Base-by-base conservation (phyloP, 140 eudicot species). In the Erigeron philadelphicus region DNA sequence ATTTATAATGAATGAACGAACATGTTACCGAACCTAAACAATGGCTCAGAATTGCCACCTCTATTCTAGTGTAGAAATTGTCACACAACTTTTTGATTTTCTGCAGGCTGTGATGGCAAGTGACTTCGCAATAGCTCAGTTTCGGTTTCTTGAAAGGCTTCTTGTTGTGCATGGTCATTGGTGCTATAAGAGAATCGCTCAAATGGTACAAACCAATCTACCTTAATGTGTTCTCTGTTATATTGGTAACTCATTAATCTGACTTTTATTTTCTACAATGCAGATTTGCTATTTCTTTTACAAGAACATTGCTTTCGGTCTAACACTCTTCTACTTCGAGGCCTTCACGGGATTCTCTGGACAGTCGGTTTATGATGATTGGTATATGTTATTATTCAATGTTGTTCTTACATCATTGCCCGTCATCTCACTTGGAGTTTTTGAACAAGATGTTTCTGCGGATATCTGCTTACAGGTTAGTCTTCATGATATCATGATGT, bases 81-180 rank as follows among this genome's bases (percentile, higher is more conserved):
- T 65, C 17, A 43, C 70, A 18, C 23, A 62, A 70, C 60, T 61
- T 72, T n/a, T 76, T 46, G 61, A 52, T 74, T 79, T 81, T 83
- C 18, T 83, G 81, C 87, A 92, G 98, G 98, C 98, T 55, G 98
- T 92, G 81, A 92, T 92, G 98, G 95, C 98, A 64, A 92, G 98
- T 53, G 98, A 92, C 61, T 92, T 92, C 78, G 67, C 98, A 13
- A 89, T 92, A 77, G 98, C 98, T 52, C 98, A 92, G 72, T 92
- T 92, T 78, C 90, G 86, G 75, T 92, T 86, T 82, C 83, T 92
- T 77, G 98, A 92, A 79, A 88, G 96, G 69, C 96, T 92, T 74
- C 80, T 92, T 72, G 96, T 92, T 67, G 95, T 92, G 43, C 98
- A 92, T 76, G 98, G 98, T 2, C 98, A 92, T 77, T 92, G 98